Evolutionary conservation across 1,139 yeast species (phyloP).

Genomic region (Starmera stellimalicola): DNA sequence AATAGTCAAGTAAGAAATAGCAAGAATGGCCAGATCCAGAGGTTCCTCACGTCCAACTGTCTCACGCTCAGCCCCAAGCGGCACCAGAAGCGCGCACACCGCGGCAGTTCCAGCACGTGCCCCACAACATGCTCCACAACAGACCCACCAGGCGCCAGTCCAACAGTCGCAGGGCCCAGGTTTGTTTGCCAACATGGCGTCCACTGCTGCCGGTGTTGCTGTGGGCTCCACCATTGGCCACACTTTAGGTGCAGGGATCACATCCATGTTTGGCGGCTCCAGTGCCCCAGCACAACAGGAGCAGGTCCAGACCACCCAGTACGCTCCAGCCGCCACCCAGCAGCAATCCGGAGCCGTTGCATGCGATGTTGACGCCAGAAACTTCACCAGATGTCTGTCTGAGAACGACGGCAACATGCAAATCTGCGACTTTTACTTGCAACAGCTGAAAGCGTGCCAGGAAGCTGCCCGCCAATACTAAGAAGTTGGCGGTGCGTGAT

Average conservation of each 20-base stretch:
- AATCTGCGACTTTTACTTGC: conserved; percentile 91
- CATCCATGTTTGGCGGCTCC: conserved; percentile 84
- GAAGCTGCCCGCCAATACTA: conserved; percentile 82
- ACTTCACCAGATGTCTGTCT: conserved; percentile 89
- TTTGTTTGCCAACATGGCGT: conserved; percentile 92
- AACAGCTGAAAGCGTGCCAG: conserved; percentile 95
- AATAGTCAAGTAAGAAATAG: too few species aligned
- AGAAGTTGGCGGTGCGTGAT: too few species aligned
- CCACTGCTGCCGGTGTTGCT: conserved; percentile 99
- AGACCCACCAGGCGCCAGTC: conserved; percentile 29
- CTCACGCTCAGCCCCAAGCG: conserved; percentile 40
- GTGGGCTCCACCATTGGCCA: conserved; percentile 97
- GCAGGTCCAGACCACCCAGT: conserved; percentile 26
- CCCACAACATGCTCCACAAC: conserved; percentile 17
- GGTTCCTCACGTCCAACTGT: conserved; percentile 34
- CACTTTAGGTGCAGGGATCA: conserved; percentile 90
- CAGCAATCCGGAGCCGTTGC: conserved; percentile 44
- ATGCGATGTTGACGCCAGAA: conserved; percentile 91
- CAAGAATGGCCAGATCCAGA: conserved; percentile 49
- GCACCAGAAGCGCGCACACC: conserved; percentile 67
- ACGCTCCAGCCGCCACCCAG: conserved; percentile 18
- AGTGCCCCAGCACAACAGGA: conserved; percentile 42
- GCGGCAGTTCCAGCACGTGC: conserved; percentile 46
- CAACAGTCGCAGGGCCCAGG: conserved; percentile 70
- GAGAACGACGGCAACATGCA: conserved; percentile 95